phyloP scores from a whole-genome alignment of 2,329 filamentous ascomycete species.

The Stachybotrys chartarum region DNA sequence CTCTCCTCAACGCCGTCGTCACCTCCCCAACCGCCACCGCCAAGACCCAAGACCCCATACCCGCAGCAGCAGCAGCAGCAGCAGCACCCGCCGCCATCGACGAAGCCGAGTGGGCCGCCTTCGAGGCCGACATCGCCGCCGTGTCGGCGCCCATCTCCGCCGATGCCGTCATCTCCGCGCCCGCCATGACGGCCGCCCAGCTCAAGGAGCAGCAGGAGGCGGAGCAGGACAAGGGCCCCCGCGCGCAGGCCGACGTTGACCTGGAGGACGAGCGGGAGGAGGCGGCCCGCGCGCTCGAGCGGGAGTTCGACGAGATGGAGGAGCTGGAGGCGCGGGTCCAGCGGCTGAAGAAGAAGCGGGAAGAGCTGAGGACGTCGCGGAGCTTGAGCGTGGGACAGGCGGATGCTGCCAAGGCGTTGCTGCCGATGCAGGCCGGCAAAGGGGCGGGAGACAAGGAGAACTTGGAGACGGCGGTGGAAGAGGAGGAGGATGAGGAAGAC shows the following conservation, averaged over 20 bases:
- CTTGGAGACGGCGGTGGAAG: conserved; percentile 22
- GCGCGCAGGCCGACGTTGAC: conserved; percentile 47
- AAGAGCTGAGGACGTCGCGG: conserved; percentile 48
- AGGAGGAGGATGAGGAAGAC: conserved; percentile 42
- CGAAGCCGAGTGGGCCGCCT: conserved; percentile 80
- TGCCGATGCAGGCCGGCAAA: background rate
- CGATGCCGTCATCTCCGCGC: conserved; percentile 60
- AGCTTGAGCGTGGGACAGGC: conserved; percentile 20
- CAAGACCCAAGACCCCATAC: conserved; percentile 16
- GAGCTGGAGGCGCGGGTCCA: conserved; percentile 66
- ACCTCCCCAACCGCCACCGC: conserved; percentile 4
- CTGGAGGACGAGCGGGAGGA: conserved; percentile 67
- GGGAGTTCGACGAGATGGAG: conserved; percentile 79
- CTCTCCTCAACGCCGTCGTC: conserved; percentile 5
- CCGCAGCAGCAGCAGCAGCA: conserved; percentile 8
- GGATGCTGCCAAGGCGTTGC: conserved; percentile 9
- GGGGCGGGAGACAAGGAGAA: conserved; percentile 18
- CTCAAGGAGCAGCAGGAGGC: conserved; percentile 46
- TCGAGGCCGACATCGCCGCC: conserved; percentile 71
- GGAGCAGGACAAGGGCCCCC: conserved; percentile 43
- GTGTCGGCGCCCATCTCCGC: conserved; percentile 26
- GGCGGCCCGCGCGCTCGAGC: conserved; percentile 63
- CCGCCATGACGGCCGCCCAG: conserved; percentile 59
- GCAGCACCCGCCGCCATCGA: conserved; percentile 33
- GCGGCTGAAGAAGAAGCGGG: conserved; percentile 62